Base-by-base conservation (phyloP, 345 rosid species). In the Dovyalis caffra region DNA sequence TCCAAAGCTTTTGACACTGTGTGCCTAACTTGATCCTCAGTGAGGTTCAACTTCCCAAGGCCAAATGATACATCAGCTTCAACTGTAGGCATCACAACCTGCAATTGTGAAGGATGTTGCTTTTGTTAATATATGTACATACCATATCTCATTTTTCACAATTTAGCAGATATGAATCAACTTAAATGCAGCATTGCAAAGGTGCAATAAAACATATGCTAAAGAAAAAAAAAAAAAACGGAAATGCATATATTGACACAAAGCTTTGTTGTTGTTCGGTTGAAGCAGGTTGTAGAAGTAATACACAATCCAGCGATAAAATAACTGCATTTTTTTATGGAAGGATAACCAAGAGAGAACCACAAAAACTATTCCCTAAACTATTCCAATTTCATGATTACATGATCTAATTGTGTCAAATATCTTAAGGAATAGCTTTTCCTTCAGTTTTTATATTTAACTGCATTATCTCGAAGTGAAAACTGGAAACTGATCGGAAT, bases 11-110 rank as follows among this genome's bases (percentile, higher is more conserved):
- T 77, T 56, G 86, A 68, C 67, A 95, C 99, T 77, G 87, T 87
- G 67, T 83, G 74, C 78, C 86, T 89, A 49, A 91, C 95, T 80
- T 89, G 90, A 62, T 83, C 88, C 7, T 34, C 81, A 67, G 84
- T 73, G 79, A 91, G 79, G 71, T 82, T 82, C 63, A 85, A 86
- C 78, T 89, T 95, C 34, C 99, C 97, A 32, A 91, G 94, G 83
- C 97, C 99, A 86, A 95, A 91, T 28, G 97, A 87, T 29, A 95
- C 97, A 83, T 95, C 95, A 68, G 94, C 91, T 87, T 95, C 97
- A 12, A 95, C 97, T 10, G 97, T 91, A 57, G 99, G 99, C 99
- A 95, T 95, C 74, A 95, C 91, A 66, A 92, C 97, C 97, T 92
- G 94, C 65, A 63, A 70, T 38, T 3, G 37, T 62, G 68, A 68